Percentiles rank a stretch among this genome's conserved stretches.
phyloP scores from a whole-genome alignment of 768 basidiomycete genomes.

The Termitomyces sp. region DNA sequence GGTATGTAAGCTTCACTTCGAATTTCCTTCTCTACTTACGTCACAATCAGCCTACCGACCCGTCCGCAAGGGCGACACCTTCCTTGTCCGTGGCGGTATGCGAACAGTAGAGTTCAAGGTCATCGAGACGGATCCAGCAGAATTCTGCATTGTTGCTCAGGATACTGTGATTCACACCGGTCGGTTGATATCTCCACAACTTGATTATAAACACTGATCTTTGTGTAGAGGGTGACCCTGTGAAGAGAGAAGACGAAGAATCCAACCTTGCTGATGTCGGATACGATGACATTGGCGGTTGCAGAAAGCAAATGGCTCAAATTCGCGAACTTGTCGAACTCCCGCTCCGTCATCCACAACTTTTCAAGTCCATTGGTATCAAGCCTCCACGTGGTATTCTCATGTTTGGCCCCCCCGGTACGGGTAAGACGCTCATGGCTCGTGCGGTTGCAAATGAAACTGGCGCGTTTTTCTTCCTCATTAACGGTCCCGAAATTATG shows the following conservation, averaged over 20 bases:
- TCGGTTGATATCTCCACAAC: conserved; percentile 24
- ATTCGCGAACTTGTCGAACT: conserved; percentile 99
- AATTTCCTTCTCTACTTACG: background rate
- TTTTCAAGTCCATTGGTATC: conserved; percentile 99
- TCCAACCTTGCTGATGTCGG: conserved; percentile 95
- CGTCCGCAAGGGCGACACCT: conserved; percentile 96
- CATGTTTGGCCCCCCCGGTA: conserved; percentile 98
- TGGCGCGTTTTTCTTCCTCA: conserved; percentile 99
- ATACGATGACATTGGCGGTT: conserved; percentile 99
- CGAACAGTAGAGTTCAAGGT: conserved; percentile 99
- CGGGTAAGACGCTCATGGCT: conserved; percentile 99
- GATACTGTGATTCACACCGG: conserved; percentile 97
- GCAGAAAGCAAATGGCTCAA: conserved; percentile 99
- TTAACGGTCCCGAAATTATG: conserved; percentile 99
- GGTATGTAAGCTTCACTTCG: conserved; percentile 40
- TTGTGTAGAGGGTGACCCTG: conserved; percentile 86
- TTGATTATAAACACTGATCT: conserved; percentile 17
- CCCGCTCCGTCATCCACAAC: conserved; percentile 95
- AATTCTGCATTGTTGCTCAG: conserved; percentile 98
- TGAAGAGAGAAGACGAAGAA: conserved; percentile 99
- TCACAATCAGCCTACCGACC: conserved; percentile 77
- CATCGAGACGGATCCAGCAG: conserved; percentile 95
- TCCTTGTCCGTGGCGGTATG: conserved; percentile 98
- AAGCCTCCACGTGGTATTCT: conserved; percentile 99
- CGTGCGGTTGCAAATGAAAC: conserved; percentile 99